Base-by-base conservation (phyloP, 345 rosid species). In the Raphanus raphanistrum region DNA sequence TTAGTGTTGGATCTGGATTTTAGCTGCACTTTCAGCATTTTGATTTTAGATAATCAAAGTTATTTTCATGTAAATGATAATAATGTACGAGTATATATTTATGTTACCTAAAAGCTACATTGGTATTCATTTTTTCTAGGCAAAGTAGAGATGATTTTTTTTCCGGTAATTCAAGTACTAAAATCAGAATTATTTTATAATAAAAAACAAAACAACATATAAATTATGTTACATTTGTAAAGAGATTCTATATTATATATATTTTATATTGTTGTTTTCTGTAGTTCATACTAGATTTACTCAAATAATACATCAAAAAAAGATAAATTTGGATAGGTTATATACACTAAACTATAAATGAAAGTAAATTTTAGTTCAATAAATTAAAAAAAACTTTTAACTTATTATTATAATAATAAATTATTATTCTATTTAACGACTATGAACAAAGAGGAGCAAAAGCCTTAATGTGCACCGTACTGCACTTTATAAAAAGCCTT, bases 391-490 rank as follows among this genome's bases (percentile, higher is more conserved):
- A 8, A 38, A 38, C 45, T 38, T 8, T 38, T 38, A 38, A 9
- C 1, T 4, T 13, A 48, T 48, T 48, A 1, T 13, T 48, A 2
- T 36, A 8, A 8, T 36, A 36, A 36, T 36, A 21, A 21, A 21
- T 21, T 13, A 3, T 45, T 45, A 4, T 45, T 45, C 13, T 45
- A 48, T 4, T 48, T 48, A 4, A 48, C 55, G 55, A 48, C 55
- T 48, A 48, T 5, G 55, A 48, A 7, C 55, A 48, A n/a, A n/a
- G 58, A 26, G 10, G 13, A 66, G 54, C 57, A 62, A 78, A 57
- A 72, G 17, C 41, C 38, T 41, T 57, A 71, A 57, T 12, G 10
- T 78, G 61, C 72, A 78, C 76, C 81, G 41, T 29, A 31, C 65
- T 36, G 10, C 60, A 77, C 66, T 17, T 11, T 12, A 77, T 8